These are phyloP conservation scores for Peniophora sp. DNA, from an alignment of 1,284 basidiomycete species.

Conservation along the genomic window DNA sequence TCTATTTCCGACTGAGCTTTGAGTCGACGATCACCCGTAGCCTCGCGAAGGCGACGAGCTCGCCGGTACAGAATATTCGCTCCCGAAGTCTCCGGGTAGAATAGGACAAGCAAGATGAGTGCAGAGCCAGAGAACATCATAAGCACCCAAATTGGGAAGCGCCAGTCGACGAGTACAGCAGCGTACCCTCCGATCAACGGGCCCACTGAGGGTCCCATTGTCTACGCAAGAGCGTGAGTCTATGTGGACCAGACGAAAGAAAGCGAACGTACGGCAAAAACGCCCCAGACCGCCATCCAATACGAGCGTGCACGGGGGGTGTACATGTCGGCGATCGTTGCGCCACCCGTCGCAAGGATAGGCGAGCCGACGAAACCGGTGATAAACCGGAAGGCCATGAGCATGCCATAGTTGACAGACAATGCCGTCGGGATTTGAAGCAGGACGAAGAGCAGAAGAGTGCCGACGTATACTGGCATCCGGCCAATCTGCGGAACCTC, in stretches of 20 bases:
- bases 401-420: slow-evolving; percentile 41
- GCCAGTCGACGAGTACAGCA: slow-evolving; percentile 28
- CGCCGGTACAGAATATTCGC: slow-evolving; percentile 33
- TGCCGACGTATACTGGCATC: slow-evolving; percentile 43
- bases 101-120: slow-evolving; percentile 32
- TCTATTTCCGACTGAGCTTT: slow-evolving; percentile 20
- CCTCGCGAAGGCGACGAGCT: slow-evolving; percentile 18
- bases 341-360: slow-evolving; percentile 25
- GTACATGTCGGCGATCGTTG: slow-evolving; percentile 35
- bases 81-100: slow-evolving; percentile 41
- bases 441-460: slow-evolving; percentile 45
- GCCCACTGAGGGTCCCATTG: slow-evolving; percentile 21
- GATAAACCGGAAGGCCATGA: slow-evolving; percentile 59
- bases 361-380: slow-evolving; percentile 45
- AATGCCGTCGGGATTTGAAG: slow-evolving; percentile 54
- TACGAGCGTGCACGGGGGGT: slow-evolving; percentile 44
- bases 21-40: slow-evolving; percentile 21
- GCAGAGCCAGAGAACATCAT: slow-evolving; percentile 38
- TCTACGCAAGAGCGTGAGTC: not conserved
- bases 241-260: no score
- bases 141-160: slow-evolving; percentile 50
- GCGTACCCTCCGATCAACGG: slow-evolving; percentile 44
- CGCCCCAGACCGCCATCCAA: slow-evolving; percentile 47
- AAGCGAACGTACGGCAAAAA: slow-evolving; percentile 42
- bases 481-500: slow-evolving; percentile 35